Percentiles rank a stretch among this genome's conserved stretches.
phyloP scores from a whole-genome alignment of 331 rosid genomes.

The Acacia pycnantha region DNA sequence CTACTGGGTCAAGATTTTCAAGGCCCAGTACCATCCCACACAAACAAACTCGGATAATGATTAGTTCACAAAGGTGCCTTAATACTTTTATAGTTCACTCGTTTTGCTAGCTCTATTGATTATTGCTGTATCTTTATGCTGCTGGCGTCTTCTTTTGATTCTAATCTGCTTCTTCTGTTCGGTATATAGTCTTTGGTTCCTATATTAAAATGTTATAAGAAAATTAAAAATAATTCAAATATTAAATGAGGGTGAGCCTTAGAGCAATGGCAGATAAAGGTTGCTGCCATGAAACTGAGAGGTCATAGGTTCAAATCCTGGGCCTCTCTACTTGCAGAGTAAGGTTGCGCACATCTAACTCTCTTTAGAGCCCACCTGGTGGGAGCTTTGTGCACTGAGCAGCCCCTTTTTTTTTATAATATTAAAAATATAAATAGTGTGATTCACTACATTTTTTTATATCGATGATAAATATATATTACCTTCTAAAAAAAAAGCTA shows the following conservation, averaged over 20 bases:
- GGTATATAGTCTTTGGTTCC: not conserved
- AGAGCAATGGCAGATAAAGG: too few species aligned
- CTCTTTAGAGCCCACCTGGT: too few species aligned
- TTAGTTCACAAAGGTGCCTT: slow-evolving; percentile 2
- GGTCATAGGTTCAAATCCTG: too few species aligned
- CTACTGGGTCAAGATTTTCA: not conserved
- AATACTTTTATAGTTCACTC: slow-evolving; percentile 22
- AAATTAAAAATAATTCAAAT: not conserved
- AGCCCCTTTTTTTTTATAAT: too few species aligned
- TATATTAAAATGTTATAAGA: not conserved
- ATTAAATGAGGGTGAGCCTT: not conserved
- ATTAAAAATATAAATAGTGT: too few species aligned
- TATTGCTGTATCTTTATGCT: not conserved
- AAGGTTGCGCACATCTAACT: too few species aligned
- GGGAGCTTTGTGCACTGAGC: too few species aligned
- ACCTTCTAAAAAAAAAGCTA: not conserved
- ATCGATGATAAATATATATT: not conserved
- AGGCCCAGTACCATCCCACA: slow-evolving; percentile 53
- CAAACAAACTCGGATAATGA: slow-evolving; percentile 42
- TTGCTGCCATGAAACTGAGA: too few species aligned
- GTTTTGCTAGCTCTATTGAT: not conserved
- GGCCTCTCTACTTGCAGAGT: too few species aligned
- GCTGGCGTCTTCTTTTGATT: slow-evolving; percentile 14
- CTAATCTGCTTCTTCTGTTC: not conserved
- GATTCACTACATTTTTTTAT: not conserved